A percentile compares a stretch with the other conserved stretches of the same genome.
Evolutionary conservation across 2,329 filamentous ascomycete genomes (phyloP).

Genomic region (Alternaria gansuensis): DNA sequence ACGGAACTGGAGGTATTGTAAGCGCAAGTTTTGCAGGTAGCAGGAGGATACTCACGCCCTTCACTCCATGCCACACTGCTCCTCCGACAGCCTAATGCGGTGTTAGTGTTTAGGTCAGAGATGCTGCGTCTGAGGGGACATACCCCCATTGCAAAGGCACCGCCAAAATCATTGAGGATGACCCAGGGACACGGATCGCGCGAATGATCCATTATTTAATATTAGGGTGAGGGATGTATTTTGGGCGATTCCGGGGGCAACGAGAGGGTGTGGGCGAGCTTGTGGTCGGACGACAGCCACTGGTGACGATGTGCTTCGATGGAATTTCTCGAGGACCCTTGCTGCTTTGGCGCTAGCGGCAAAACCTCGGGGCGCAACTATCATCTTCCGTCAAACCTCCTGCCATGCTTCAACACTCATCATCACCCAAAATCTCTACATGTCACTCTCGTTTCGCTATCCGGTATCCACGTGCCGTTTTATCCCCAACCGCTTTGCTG

Average conservation of each 20-base stretch:
- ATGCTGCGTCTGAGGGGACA: constrained; percentile 49
- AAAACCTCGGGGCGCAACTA: constrained; percentile 27
- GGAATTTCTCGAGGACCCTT: constrained; percentile 38
- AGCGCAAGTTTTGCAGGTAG: constrained; percentile 10
- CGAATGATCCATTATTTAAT: constrained; percentile 81
- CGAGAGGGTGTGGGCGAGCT: constrained; percentile 30
- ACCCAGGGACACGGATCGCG: constrained; percentile 98
- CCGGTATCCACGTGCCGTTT: not conserved
- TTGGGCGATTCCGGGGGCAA: constrained; percentile 2
- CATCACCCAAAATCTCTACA: not conserved
- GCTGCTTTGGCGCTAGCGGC: constrained; percentile 27
- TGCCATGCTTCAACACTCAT: not conserved
- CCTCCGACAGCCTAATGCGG: constrained; percentile 54
- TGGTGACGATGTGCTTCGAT: constrained; percentile 43
- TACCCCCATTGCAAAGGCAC: constrained; percentile 97
- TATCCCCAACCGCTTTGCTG: not conserved
- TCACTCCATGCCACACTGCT: constrained; percentile 91
- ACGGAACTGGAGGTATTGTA: constrained; percentile 40
- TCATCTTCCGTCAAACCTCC: constrained; percentile 12
- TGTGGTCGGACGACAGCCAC: constrained; percentile 26
- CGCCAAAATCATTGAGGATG: constrained; percentile 95
- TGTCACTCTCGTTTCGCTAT: rapidly evolving
- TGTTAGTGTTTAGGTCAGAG: constrained; percentile 18
- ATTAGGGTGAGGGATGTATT: not conserved
- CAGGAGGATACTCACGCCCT: constrained; percentile 71